Evolutionary conservation across 2,329 filamentous ascomycete species (phyloP).

Genomic region (Aspergillus spinulosporus): DNA sequence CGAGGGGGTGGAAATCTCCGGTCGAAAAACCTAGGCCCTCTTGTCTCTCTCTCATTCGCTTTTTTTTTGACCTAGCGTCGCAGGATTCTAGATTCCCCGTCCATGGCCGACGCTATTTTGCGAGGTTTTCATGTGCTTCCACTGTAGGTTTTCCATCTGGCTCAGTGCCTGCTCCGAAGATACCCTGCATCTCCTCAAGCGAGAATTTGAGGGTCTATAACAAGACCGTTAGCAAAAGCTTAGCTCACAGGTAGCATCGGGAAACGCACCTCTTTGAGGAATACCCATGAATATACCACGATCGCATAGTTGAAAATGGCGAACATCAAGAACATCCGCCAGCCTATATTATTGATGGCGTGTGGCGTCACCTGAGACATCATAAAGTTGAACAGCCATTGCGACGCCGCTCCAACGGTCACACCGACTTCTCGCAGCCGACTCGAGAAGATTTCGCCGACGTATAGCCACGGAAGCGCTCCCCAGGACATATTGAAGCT

Average conservation of each 20-base stretch:
- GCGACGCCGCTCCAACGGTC: constrained; percentile 36
- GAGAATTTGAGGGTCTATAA: constrained; percentile 45
- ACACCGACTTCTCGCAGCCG: constrained; percentile 39
- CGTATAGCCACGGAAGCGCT: constrained; percentile 39
- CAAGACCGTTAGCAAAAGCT: constrained; percentile 11
- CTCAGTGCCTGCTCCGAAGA: constrained; percentile 30
- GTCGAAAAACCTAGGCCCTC: neutral
- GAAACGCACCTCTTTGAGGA: constrained; percentile 41
- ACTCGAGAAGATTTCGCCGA: constrained; percentile 41
- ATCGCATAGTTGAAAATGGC: constrained; percentile 51
- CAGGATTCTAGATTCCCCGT: neutral
- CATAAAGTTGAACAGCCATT: constrained; percentile 45
- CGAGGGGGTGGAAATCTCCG: neutral
- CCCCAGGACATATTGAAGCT: constrained; percentile 45
- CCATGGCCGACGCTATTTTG: neutral
- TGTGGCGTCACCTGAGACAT: constrained; percentile 43
- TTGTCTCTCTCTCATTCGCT: constrained; percentile 7
- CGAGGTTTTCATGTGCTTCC: neutral
- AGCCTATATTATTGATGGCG: constrained; percentile 50
- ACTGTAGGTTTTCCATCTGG: neutral
- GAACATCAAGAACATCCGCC: constrained; percentile 55
- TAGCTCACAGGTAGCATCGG: neutral
- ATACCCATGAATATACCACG: constrained; percentile 46
- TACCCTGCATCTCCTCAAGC: constrained; percentile 47
- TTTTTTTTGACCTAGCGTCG: constrained; percentile 2